Percentiles rank a stretch among this genome's conserved stretches.
phyloP scores from a whole-genome alignment of 345 rosid genomes.

The Aquilaria yunnanensis region DNA sequence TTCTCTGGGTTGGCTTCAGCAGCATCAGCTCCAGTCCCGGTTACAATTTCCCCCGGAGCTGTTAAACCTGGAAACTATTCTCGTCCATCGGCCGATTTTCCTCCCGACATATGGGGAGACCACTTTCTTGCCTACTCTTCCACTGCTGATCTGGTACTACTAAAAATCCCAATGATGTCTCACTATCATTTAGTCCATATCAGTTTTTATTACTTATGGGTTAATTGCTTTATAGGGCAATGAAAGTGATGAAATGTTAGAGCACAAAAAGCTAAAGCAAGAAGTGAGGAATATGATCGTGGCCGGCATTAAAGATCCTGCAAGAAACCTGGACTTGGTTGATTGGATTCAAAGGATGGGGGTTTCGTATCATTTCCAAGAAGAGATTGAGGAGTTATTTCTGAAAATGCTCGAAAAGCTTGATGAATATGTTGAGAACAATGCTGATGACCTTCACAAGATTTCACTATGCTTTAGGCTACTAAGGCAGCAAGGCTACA shows the following conservation, averaged over 20 bases:
- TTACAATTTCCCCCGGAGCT: too few species aligned
- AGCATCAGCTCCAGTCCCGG: too few species aligned
- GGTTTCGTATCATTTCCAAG: constrained; percentile 36
- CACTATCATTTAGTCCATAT: too few species aligned
- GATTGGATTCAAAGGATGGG: constrained; percentile 34
- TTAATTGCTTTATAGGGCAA: not conserved
- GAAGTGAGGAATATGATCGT: constrained; percentile 15
- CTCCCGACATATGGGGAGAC: too few species aligned
- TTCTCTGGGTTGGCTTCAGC: too few species aligned
- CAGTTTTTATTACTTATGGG: too few species aligned
- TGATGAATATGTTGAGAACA: not conserved
- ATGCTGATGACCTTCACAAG: constrained; percentile 13
- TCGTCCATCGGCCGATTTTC: too few species aligned
- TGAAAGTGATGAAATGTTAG: not conserved
- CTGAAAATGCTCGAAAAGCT: not conserved
- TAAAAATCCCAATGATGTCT: too few species aligned
- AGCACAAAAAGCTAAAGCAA: constrained; percentile 13
- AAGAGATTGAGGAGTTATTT: constrained; percentile 23
- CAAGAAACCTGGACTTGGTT: constrained; percentile 12
- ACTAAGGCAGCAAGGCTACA: constrained; percentile 24
- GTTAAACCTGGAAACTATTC: too few species aligned
- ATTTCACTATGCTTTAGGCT: constrained; percentile 27
- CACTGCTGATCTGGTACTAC: too few species aligned
- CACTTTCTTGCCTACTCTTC: too few species aligned
- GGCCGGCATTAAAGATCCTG: not conserved